Evolutionary conservation across 805 yeast genomes (phyloP).

Genomic region (Priceomyces medius): DNA sequence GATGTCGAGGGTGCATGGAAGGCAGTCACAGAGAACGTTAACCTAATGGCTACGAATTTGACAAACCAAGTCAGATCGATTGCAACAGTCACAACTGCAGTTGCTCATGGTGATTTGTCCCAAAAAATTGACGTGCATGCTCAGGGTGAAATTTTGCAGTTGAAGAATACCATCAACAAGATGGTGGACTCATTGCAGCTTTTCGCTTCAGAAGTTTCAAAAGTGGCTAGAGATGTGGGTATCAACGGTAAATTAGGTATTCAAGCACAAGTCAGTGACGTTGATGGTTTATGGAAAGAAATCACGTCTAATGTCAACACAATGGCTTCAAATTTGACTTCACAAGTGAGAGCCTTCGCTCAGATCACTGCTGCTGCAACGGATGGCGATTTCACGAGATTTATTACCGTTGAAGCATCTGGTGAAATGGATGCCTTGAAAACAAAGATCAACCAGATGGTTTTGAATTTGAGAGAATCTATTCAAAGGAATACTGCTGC

Average conservation of each 20-base stretch:
- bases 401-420: conserved; percentile 86
- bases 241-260: conserved; percentile 91
- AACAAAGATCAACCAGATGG: conserved; percentile 75
- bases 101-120: conserved; percentile 83
- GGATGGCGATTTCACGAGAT: conserved; percentile 87
- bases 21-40: conserved; percentile 48
- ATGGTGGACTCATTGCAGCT: conserved; percentile 91
- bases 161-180: conserved; percentile 82
- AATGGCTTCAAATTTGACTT: conserved; percentile 90
- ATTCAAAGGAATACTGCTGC: conserved; percentile 92
- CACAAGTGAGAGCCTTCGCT: conserved; percentile 91
- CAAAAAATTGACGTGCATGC: conserved; percentile 88
- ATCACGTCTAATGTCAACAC: conserved; percentile 89
- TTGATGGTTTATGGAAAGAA: conserved; percentile 89
- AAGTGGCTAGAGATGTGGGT: conserved; percentile 92
- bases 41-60: conserved; percentile 48
- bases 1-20: conserved; percentile 54
- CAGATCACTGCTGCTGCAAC: conserved; percentile 94
- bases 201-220: conserved; percentile 83
- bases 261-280: conserved; percentile 87
- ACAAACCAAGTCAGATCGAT: conserved; percentile 82
- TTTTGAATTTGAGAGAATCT: conserved; percentile 79
- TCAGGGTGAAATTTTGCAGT: conserved; percentile 84
- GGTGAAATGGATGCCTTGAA: conserved; percentile 84
- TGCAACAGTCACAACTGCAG: conserved; percentile 89